Conservation (phyloP, 2,329 filamentous ascomycete species). For the Aspergillus chevalieri region DNA sequence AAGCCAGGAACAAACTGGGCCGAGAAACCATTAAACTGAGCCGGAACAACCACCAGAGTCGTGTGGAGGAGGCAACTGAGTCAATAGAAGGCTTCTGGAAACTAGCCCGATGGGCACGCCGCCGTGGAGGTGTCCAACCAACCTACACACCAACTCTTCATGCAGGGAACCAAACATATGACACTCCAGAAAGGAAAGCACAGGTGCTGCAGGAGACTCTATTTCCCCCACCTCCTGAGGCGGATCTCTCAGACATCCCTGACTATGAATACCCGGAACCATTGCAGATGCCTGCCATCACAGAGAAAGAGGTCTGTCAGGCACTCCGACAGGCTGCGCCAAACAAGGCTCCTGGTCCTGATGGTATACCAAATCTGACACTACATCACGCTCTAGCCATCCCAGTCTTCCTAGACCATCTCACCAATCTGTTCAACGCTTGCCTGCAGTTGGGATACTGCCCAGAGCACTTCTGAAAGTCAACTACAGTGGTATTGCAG, state of each 20-base stretch:
- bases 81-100: background rate
- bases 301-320: conserved; percentile 2
- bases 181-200: conserved; percentile 1
- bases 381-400: background rate
- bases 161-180: background rate
- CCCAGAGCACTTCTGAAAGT: conserved; percentile 4
- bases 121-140: background rate
- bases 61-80: background rate
- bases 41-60: background rate
- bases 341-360: conserved; percentile 7
- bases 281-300: conserved; percentile 1
- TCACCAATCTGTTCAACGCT: conserved; percentile 1
- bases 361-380: conserved; percentile 6
- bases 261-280: background rate
- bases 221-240: conserved; percentile 1
- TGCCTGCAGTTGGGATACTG: conserved; percentile 1
- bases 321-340: conserved; percentile 1
- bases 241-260: background rate
- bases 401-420: background rate
- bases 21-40: background rate
- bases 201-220: background rate
- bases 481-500: conserved; percentile 9
- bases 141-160: conserved; percentile 4
- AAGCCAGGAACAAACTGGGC: background rate
- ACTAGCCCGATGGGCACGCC: background rate